Evolutionary conservation across 805 yeast species (phyloP), one percentile per base, ranked within the genome.

Genomic region (Candida saitoana): DNA sequence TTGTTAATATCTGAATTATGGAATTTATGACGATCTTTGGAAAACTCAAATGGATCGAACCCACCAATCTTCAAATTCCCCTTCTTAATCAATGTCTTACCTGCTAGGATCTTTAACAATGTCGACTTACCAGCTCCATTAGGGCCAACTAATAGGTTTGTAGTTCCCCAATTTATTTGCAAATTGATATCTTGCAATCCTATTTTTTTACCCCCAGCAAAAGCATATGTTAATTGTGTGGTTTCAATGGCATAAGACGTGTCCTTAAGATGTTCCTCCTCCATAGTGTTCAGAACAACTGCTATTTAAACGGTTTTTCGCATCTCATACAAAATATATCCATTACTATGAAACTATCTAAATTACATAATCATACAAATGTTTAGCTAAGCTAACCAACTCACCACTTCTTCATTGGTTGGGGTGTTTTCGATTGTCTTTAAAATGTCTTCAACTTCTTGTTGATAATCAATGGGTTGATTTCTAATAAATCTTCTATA

Each of bases 121-220:
- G 99, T 93, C 1, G 96, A 87, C 60, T 93, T 93, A 3, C 99
- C 98, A 1, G 99, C 98, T 15, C 99, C 99, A 54, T 90, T 90
- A 9, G 98, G 95, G 0, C 99, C 99, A 18, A 93, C 74, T 5
- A 93, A 62, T 27, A 93, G 67, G 8, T 90, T 79, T 45, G 96
- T 74, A 1, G 91, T 77, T 5, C 84, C 80, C 74, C 84, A 78
- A 1, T 82, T 80, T 16, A 93, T 72, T 9, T 67, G 50, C 32
- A 93, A 55, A 29, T 72, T 69, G 47, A 91, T 74, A 36, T 86
- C 72, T 22, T 75, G 74, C 12, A 93, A 68, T 0, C 96, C 95
- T 2, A 86, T 76, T 39, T 74, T 73, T 3, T 74, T 68, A 40
- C 74, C 67, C 5, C 66, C 62, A 1, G 84, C 77, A 55, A 85